These are phyloP conservation scores for Ogataea salicorniae DNA, from an alignment of 805 yeast genomes.

Conservation along the genomic window DNA sequence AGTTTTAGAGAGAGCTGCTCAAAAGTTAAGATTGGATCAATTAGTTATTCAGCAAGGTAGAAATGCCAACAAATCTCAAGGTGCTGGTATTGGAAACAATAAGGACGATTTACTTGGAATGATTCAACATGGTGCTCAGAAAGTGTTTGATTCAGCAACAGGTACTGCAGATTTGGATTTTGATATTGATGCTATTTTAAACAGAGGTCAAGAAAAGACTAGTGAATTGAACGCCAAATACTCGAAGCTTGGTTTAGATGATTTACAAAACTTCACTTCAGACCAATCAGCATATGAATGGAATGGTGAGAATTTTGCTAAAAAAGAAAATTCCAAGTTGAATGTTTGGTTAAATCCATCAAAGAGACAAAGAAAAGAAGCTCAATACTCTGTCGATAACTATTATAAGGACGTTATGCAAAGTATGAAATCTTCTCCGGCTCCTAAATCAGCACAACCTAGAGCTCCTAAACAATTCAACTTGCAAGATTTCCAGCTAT, in stretches of 20 bases:
- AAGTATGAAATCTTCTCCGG: slow-evolving; percentile 34
- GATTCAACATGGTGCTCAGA: slow-evolving; percentile 96
- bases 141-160: slow-evolving; percentile 57
- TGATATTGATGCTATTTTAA: slow-evolving; percentile 80
- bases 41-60: slow-evolving; percentile 94
- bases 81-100: slow-evolving; percentile 43
- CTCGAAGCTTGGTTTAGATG: slow-evolving; percentile 85
- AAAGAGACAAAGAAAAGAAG: slow-evolving; percentile 72
- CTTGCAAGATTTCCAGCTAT: slow-evolving; percentile 72
- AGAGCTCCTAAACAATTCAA: slow-evolving; percentile 61
- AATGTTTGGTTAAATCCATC: slow-evolving; percentile 70
- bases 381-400: slow-evolving; percentile 70
- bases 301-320: slow-evolving; percentile 87
- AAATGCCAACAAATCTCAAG: slow-evolving; percentile 40
- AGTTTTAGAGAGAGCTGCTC: slow-evolving; percentile 93
- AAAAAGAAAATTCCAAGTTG: slow-evolving; percentile 38
- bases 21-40: slow-evolving; percentile 86
- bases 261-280: slow-evolving; percentile 83
- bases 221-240: slow-evolving; percentile 73
- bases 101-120: slow-evolving; percentile 87
- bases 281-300: slow-evolving; percentile 88
- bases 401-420: slow-evolving; percentile 66
- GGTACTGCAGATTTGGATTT: slow-evolving; percentile 36
- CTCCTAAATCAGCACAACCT: slow-evolving; percentile 34
- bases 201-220: slow-evolving; percentile 79